Conservation (phyloP, 2,329 filamentous ascomycete species). For the Talaromyces marneffei region DNA sequence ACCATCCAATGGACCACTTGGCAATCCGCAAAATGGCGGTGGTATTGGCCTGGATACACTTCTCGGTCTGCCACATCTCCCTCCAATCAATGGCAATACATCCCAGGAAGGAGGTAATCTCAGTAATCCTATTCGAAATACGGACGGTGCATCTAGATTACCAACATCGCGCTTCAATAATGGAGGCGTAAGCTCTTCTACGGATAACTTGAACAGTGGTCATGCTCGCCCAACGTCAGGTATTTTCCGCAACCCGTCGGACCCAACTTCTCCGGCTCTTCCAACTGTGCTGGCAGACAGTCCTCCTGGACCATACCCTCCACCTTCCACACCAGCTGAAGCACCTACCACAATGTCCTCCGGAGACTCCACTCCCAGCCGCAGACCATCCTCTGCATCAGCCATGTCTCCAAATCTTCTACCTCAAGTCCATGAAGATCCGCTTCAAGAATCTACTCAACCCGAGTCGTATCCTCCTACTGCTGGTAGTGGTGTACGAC, state of each 20-base stretch:
- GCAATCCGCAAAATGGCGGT: constrained; percentile 41
- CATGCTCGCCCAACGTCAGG: constrained; percentile 28
- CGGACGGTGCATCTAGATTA: constrained; percentile 52
- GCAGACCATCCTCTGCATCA: constrained; percentile 45
- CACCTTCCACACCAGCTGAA: constrained; percentile 59
- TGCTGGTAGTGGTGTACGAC: constrained; percentile 34
- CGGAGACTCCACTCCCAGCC: constrained; percentile 45
- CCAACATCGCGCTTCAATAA: constrained; percentile 50
- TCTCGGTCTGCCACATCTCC: constrained; percentile 41
- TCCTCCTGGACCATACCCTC: constrained; percentile 54
- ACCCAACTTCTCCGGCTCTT: constrained; percentile 31
- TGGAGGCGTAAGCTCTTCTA: constrained; percentile 47
- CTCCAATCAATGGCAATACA: constrained; percentile 34
- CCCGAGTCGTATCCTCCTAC: constrained; percentile 31
- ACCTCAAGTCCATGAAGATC: constrained; percentile 36
- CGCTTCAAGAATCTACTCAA: constrained; percentile 35
- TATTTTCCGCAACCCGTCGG: constrained; percentile 24
- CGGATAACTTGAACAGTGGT: constrained; percentile 51
- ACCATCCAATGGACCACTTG: constrained; percentile 45
- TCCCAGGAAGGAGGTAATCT: constrained; percentile 39
- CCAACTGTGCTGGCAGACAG: constrained; percentile 49
- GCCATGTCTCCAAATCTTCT: constrained; percentile 34
- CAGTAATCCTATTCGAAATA: constrained; percentile 48
- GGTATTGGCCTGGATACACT: constrained; percentile 41
- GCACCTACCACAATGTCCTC: constrained; percentile 50